These are phyloP conservation scores for Eucalyptus polyanthemos DNA, from an alignment of 345 rosid species.

Conservation along the genomic window DNA sequence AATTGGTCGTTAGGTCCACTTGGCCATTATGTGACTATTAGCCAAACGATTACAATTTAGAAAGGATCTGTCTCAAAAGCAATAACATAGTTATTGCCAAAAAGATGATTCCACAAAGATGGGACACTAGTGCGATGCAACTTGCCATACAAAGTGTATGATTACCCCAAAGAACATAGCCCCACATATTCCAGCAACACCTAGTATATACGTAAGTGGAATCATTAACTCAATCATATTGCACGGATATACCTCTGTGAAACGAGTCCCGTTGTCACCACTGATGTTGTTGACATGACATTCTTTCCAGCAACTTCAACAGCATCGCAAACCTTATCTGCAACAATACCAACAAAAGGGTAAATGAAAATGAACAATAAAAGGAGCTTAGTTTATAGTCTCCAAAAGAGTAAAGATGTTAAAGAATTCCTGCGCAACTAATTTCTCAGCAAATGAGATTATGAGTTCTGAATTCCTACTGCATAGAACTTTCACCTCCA, in stretches of 20 bases:
- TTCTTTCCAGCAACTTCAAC: conserved; percentile 88
- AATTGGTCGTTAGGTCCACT: background rate
- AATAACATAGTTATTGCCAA: background rate
- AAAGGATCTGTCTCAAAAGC: background rate
- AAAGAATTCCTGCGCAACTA: background rate
- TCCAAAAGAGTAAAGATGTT: background rate
- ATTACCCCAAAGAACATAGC: background rate
- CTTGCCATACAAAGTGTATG: background rate
- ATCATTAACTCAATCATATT: background rate
- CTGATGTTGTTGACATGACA: conserved; percentile 80
- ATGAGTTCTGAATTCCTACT: background rate
- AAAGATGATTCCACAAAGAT: background rate
- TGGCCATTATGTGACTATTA: background rate
- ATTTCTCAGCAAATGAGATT: background rate
- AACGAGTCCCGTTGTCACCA: conserved; percentile 79
- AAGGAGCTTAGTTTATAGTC: background rate
- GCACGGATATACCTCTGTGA: conserved; percentile 37
- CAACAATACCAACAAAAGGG: background rate
- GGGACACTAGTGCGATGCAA: background rate
- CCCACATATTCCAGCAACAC: background rate
- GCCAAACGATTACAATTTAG: background rate
- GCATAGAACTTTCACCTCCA: background rate
- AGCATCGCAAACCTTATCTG: conserved; percentile 84
- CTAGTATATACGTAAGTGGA: background rate
- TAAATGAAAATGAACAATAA: background rate